Conservation (phyloP, 1,284 basidiomycete genomes). For the Pisolithus thermaeus region DNA sequence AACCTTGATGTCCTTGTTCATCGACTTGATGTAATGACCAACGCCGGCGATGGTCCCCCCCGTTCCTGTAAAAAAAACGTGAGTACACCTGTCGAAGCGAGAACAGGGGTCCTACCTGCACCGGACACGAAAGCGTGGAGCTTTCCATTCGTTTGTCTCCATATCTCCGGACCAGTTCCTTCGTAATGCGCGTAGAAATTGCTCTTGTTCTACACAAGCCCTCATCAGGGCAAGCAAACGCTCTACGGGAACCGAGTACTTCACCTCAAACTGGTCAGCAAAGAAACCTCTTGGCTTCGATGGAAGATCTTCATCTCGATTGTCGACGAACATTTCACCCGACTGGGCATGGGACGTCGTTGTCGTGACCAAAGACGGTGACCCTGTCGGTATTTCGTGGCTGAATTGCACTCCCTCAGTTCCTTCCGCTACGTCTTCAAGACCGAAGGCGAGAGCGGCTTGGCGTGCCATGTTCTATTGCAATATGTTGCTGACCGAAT, state of each 20-base stretch:
- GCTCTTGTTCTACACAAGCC: constrained; percentile 63
- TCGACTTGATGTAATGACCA: constrained; percentile 74
- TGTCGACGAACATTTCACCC: constrained; percentile 26
- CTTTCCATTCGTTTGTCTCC: constrained; percentile 83
- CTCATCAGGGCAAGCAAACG: not conserved
- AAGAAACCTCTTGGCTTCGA: constrained; percentile 72
- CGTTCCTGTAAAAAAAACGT: constrained; percentile 50
- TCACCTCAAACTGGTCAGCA: constrained; percentile 90
- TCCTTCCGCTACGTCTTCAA: constrained; percentile 32
- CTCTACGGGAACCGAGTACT: constrained; percentile 4
- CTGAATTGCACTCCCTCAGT: constrained; percentile 20
- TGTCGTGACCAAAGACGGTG: constrained; percentile 54
- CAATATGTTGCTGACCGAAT: constrained; percentile 2
- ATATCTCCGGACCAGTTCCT: constrained; percentile 94
- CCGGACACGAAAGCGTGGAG: constrained; percentile 92
- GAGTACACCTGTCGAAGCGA: not conserved
- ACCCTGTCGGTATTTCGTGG: constrained; percentile 32
- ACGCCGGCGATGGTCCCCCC: constrained; percentile 93
- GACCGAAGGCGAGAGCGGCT: constrained; percentile 70
- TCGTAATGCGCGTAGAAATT: constrained; percentile 89
- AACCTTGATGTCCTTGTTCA: constrained; percentile 60
- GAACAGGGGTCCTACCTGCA: constrained; percentile 50
- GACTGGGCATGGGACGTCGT: constrained; percentile 42
- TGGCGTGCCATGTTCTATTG: constrained; percentile 75
- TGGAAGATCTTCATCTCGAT: constrained; percentile 3